phyloP scores from a whole-genome alignment of 441 rosid genomes.

The Erodium moschatum region DNA sequence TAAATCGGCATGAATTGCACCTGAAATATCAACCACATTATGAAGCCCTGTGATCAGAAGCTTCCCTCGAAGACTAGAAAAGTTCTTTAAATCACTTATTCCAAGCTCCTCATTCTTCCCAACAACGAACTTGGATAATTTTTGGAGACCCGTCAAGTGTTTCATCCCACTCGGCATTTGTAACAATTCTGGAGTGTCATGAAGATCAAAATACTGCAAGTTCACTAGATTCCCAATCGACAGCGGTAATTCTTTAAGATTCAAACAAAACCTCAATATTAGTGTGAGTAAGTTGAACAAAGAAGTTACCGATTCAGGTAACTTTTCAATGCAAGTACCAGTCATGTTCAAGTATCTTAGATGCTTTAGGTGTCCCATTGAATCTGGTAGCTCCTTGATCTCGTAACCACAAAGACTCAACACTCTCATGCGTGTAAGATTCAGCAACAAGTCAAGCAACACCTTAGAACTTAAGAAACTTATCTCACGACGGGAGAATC shows the following conservation, averaged over 20 bases:
- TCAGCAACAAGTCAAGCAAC: neutral
- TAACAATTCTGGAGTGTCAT: neutral
- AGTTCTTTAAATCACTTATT: constrained; percentile 15
- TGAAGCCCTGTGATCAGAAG: constrained; percentile 14
- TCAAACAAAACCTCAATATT: neutral
- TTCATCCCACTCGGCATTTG: neutral
- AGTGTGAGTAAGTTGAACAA: constrained; percentile 10
- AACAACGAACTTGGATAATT: constrained; percentile 7
- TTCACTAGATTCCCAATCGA: constrained; percentile 6
- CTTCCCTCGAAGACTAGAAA: constrained; percentile 14
- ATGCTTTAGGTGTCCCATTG: constrained; percentile 7
- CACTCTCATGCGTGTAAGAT: neutral
- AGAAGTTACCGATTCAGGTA: neutral
- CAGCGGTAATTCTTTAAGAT: neutral
- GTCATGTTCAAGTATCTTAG: constrained; percentile 12
- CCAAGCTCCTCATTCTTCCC: constrained; percentile 7
- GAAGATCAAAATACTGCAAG: neutral
- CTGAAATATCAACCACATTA: constrained; percentile 17
- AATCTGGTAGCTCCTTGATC: neutral
- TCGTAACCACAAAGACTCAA: neutral
- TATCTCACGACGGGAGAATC: too few species aligned
- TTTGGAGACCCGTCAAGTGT: neutral
- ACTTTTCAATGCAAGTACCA: accelerated
- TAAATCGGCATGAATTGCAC: constrained; percentile 18
- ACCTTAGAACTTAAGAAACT: neutral